Conservation (phyloP, 805 yeast species). For the Yarrowia sp. region DNA sequence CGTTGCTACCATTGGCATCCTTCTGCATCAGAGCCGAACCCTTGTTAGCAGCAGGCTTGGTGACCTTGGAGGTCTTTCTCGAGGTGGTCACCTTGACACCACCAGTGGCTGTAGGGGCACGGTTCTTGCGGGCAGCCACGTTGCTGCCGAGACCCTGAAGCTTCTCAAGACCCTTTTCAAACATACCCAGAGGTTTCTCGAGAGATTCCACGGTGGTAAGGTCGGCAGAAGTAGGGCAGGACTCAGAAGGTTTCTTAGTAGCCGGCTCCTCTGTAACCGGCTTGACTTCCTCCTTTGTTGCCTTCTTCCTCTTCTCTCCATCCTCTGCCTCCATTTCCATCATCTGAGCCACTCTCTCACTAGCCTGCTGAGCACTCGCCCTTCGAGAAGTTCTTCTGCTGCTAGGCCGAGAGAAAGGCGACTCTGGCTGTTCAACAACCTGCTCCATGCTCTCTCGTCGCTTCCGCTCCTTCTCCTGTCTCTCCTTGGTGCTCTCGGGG, state of each 20-base stretch:
- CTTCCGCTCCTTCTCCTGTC: constrained; percentile 22
- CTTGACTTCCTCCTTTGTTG: too few species aligned
- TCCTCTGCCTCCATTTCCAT: background rate
- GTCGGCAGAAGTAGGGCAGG: background rate
- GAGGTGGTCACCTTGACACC: constrained; percentile 32
- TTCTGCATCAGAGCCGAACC: constrained; percentile 19
- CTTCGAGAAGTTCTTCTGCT: constrained; percentile 7
- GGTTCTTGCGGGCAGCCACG: constrained; percentile 11
- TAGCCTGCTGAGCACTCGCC: background rate
- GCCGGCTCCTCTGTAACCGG: too few species aligned
- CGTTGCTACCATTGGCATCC: constrained; percentile 9
- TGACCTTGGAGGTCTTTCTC: constrained; percentile 5
- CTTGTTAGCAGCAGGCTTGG: background rate
- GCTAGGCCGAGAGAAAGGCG: constrained; percentile 10
- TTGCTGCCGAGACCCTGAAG: background rate
- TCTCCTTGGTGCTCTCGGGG: constrained; percentile 18
- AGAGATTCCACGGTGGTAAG: background rate
- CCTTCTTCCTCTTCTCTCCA: background rate
- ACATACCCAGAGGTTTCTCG: constrained; percentile 11
- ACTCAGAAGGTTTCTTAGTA: background rate
- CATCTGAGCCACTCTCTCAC: background rate
- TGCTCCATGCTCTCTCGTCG: constrained; percentile 27
- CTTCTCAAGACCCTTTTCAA: constrained; percentile 7
- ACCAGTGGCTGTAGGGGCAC: constrained; percentile 31
- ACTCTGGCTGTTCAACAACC: constrained; percentile 31